Base-by-base conservation (phyloP, 2,329 filamentous ascomycete species). In the Aspergillus bombycis region DNA sequence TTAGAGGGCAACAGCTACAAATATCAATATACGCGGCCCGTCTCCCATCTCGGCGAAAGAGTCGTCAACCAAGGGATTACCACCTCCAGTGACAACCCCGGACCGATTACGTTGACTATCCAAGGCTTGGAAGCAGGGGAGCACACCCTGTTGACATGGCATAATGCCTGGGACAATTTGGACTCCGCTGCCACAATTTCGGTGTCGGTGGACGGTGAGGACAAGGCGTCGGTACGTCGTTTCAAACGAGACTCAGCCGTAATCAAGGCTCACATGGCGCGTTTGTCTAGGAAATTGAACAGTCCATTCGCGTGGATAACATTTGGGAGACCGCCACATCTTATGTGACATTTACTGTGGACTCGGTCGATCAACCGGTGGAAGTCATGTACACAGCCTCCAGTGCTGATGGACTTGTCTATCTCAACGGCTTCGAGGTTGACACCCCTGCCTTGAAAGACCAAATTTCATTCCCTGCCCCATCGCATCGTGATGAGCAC, bases 1-100 rank as follows among this genome's bases (percentile, higher is more conserved):
- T 56, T 64, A 1, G 55, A 64, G 41, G 62, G 62, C 3, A 61
- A 58, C 26, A 62, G 62, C 55, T 64, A 59, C 41, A 64, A 64
- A 34, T 64, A 59, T 28, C 59, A 59, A 41, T 64, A 64, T 26
- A 64, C 62, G 0, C 59, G 62, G 14, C 26, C 45, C 2, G 56
- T 64, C 19, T 64, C 62, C 41, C 56, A 58, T n/a, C 41, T 64
- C 3, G 62, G 62, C 2, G 62, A 64, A 48, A n/a, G 59, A 14
- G 62, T 64, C 23, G 59, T 62, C n/a, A 64, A 64, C 8, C 56
- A 59, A 21, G 62, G 62, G 1, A 59, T 62, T 10, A 62, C 62
- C 5, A 57, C 62, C 2, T 41, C 55, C 1, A 28, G 30, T n/a
- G 56, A 60, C 26, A 57, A 62, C 14, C 60, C 62, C 12, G 59